Percentiles rank a stretch among this genome's conserved stretches.
Evolutionary conservation across 148 eudicot species (phyloP).

Genomic region (Vaccinium myrtillus): DNA sequence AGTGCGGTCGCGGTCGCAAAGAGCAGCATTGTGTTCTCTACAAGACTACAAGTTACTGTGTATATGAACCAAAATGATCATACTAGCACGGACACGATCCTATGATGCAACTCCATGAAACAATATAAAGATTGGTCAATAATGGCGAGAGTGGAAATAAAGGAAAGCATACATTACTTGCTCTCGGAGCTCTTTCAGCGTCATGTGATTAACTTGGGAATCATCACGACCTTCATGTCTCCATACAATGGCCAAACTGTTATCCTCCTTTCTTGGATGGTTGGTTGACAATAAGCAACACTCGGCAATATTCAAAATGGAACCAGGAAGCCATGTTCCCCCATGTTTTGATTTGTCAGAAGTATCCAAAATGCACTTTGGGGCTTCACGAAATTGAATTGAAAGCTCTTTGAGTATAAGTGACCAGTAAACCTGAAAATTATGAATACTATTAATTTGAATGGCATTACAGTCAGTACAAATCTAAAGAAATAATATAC

Average conservation of each 20-base stretch:
- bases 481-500: constrained; percentile 25
- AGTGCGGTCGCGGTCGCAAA: background rate
- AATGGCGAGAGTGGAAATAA: background rate
- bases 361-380: constrained; percentile 65
- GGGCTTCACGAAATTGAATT: constrained; percentile 51
- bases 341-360: constrained; percentile 62
- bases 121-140: background rate
- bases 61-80: background rate
- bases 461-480: background rate
- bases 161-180: constrained; percentile 68
- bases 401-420: constrained; percentile 65
- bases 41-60: background rate
- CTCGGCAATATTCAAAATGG: constrained; percentile 74
- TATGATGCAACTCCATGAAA: background rate
- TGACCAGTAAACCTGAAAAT: constrained; percentile 78
- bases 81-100: background rate
- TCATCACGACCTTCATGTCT: constrained; percentile 66
- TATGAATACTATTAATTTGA: background rate
- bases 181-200: constrained; percentile 63
- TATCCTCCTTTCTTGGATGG: constrained; percentile 55
- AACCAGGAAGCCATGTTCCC: constrained; percentile 92
- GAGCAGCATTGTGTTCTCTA: background rate
- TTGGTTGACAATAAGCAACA: constrained; percentile 63
- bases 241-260: constrained; percentile 65
- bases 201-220: constrained; percentile 48